phyloP scores from a whole-genome alignment of 129 eudicot species.

The Flaveria bidentis region DNA sequence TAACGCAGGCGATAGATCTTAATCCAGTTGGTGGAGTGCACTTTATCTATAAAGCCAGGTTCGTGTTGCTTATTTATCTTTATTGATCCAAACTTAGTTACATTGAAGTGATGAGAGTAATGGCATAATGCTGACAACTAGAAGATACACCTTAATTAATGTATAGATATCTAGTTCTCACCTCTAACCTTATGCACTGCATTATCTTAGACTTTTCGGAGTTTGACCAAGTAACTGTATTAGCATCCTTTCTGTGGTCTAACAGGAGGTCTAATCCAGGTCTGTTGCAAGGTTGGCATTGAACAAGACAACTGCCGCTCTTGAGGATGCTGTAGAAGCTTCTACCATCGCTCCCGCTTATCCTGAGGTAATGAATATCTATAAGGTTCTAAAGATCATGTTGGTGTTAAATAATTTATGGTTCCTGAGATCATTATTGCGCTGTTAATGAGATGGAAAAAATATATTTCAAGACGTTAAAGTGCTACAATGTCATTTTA shows the following conservation, averaged over 20 bases:
- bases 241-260: conserved; percentile 19
- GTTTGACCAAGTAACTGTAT: conserved; percentile 10
- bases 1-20: conserved; percentile 73
- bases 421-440: background rate
- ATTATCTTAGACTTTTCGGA: conserved; percentile 17
- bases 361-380: conserved; percentile 43
- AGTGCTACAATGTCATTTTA: background rate
- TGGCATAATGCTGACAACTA: background rate
- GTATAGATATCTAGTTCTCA: conserved; percentile 6
- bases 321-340: conserved; percentile 78
- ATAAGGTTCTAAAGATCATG: background rate
- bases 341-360: conserved; percentile 56
- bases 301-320: conserved; percentile 60
- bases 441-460: background rate
- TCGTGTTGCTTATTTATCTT: conserved; percentile 25
- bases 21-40: conserved; percentile 81
- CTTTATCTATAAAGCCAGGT: conserved; percentile 61
- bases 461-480: background rate
- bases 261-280: conserved; percentile 25
- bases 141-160: background rate
- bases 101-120: background rate
- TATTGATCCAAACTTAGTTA: background rate
- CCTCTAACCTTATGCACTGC: background rate
- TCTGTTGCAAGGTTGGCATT: conserved; percentile 55
- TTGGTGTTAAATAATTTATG: too few relatives aligned